Percentiles rank a stretch among this genome's conserved stretches.
Conservation (phyloP, 192 early-diverging fungal species). For the Gonapodya prolifera region DNA sequence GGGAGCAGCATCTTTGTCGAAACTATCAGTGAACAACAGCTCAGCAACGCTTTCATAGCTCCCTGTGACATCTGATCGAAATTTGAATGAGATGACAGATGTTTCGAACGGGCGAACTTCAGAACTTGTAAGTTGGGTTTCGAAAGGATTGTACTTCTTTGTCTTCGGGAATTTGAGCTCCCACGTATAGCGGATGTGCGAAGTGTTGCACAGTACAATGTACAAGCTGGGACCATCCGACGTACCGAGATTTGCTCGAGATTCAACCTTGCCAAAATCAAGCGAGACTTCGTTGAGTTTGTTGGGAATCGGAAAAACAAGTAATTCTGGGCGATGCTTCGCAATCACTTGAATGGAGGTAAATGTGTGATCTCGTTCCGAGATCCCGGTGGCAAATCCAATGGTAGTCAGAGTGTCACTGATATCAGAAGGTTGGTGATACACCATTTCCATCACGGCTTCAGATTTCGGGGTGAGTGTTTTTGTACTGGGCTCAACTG, state of each 20-base stretch:
- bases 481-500: conserved; percentile 29
- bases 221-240: conserved; percentile 26
- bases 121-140: conserved; percentile 26
- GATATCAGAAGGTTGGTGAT: conserved; percentile 26
- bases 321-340: conserved; percentile 24
- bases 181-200: conserved; percentile 28
- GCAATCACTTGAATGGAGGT: conserved; percentile 27
- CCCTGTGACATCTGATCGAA: conserved; percentile 29
- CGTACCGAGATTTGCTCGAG: conserved; percentile 10
- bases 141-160: conserved; percentile 33
- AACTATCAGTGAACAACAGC: conserved; percentile 28
- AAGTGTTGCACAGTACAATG: conserved; percentile 33
- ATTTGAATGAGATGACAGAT: conserved; percentile 31
- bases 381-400: conserved; percentile 32
- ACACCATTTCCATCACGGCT: conserved; percentile 32
- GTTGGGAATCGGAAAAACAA: conserved; percentile 24
- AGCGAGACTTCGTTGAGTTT: conserved; percentile 26
- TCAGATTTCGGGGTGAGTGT: conserved; percentile 20
- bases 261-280: conserved; percentile 40
- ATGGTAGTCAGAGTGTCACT: conserved; percentile 21
- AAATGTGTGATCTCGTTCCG: conserved; percentile 27
- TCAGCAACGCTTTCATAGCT: conserved; percentile 35
- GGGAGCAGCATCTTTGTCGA: conserved; percentile 27
- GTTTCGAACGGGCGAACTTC: conserved; percentile 32
- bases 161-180: conserved; percentile 29